These are phyloP conservation scores for Skeletonema costatum DNA, from an alignment of 108 stramenopile genomes.

Conservation along the genomic window DNA sequence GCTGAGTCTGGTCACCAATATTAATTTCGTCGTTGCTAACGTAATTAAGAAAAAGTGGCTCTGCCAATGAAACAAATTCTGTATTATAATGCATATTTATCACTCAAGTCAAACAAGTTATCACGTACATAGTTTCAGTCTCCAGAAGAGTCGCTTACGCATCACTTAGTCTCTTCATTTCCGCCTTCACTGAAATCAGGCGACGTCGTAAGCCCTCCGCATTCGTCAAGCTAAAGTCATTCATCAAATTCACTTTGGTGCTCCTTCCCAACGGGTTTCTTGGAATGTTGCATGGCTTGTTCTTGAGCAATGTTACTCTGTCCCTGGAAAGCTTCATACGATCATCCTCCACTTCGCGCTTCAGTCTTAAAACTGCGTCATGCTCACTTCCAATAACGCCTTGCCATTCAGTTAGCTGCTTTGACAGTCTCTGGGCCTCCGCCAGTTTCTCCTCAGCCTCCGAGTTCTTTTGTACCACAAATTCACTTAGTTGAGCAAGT, in stretches of 20 bases:
- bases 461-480: slow-evolving; percentile 23
- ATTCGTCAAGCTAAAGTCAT: not conserved
- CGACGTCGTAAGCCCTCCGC: not conserved
- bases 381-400: not conserved
- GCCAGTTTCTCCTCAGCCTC: slow-evolving; percentile 33
- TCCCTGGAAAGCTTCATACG: slow-evolving; percentile 17
- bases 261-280: not conserved
- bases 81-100: not conserved
- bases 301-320: slow-evolving; percentile 33
- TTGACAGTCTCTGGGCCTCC: slow-evolving; percentile 9
- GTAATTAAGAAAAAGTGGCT: not conserved
- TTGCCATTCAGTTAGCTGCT: slow-evolving; percentile 10
- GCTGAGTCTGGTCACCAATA: slow-evolving; percentile 95
- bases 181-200: not conserved
- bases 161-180: not conserved
- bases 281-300: not conserved
- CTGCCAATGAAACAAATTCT: not conserved
- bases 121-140: no score
- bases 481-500: slow-evolving; percentile 29
- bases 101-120: not conserved
- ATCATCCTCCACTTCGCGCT: slow-evolving; percentile 9
- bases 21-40: slow-evolving; percentile 54
- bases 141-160: not conserved
- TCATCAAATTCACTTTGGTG: not conserved
- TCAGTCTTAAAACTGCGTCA: slow-evolving; percentile 5